Conservation (phyloP, 1,284 basidiomycete species). For the Irpex rosettiformis region DNA sequence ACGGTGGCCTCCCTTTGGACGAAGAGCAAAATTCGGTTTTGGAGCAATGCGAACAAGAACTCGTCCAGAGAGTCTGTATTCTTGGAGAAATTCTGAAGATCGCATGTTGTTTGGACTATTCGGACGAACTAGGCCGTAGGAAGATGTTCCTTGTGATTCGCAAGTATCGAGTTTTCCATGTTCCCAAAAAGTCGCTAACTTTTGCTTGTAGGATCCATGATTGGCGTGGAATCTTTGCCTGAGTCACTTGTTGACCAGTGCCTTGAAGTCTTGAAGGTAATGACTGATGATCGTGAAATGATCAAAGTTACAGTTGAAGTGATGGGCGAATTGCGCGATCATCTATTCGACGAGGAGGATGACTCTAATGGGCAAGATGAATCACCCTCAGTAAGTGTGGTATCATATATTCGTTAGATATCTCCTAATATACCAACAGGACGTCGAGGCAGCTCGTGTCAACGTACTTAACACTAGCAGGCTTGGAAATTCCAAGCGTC, state of each 20-base stretch:
- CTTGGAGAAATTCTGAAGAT: constrained; percentile 15
- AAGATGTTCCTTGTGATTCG: constrained; percentile 86
- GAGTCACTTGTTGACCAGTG: constrained; percentile 73
- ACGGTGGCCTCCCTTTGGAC: constrained; percentile 13
- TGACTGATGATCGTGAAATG: constrained; percentile 81
- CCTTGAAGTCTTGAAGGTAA: constrained; percentile 82
- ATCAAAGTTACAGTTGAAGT: constrained; percentile 56
- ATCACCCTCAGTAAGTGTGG: background rate
- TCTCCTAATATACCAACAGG: no score
- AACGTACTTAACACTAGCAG: background rate
- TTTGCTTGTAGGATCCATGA: constrained; percentile 64
- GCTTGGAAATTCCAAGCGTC: background rate
- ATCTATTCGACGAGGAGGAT: background rate
- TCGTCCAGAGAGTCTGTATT: constrained; percentile 14
- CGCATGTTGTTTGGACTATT: constrained; percentile 61
- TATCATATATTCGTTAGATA: background rate
- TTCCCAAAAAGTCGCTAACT: background rate
- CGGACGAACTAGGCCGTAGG: constrained; percentile 88
- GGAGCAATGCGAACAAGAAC: constrained; percentile 24
- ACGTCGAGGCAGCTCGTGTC: background rate
- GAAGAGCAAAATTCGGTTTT: constrained; percentile 36
- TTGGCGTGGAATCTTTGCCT: constrained; percentile 80
- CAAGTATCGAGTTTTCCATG: constrained; percentile 35
- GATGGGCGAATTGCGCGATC: constrained; percentile 83
- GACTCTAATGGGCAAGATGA: background rate